Evolutionary conservation across 345 rosid species (phyloP).

Genomic region (Pugionium cornutum): DNA sequence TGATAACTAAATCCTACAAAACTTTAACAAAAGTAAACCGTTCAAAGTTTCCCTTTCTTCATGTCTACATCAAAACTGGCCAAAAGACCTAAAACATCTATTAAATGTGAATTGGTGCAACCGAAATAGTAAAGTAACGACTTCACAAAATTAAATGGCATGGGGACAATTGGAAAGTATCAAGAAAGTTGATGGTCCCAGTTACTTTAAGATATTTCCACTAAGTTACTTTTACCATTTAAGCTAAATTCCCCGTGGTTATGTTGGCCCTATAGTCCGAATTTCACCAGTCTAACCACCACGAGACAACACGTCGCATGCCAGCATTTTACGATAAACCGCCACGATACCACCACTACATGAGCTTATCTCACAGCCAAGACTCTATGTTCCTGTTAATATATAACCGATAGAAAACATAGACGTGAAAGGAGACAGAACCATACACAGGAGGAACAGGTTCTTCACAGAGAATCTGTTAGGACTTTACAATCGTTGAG

Average conservation of each 20-base stretch:
- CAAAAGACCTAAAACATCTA: background rate
- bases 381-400: too few relatives aligned
- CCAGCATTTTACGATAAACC: too few relatives aligned
- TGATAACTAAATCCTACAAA: conserved; percentile 19
- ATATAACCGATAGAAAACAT: too few relatives aligned
- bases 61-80: conserved; percentile 30
- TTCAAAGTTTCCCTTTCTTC: conserved; percentile 38
- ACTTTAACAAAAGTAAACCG: background rate
- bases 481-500: too few relatives aligned
- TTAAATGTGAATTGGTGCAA: conserved; percentile 28
- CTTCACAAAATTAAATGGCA: conserved; percentile 38
- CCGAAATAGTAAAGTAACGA: conserved; percentile 25
- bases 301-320: too few relatives aligned
- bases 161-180: conserved; percentile 33
- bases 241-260: background rate
- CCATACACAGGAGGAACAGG: too few relatives aligned
- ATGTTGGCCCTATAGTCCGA: background rate
- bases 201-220: background rate
- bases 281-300: background rate
- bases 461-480: too few relatives aligned
- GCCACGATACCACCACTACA: too few relatives aligned
- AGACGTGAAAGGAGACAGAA: too few relatives aligned
- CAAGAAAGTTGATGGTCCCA: conserved; percentile 41
- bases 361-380: too few relatives aligned
- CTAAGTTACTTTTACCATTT: conserved; percentile 27